phyloP scores from a whole-genome alignment of 2,329 filamentous ascomycete species.

The Aspergillus neoniger region DNA sequence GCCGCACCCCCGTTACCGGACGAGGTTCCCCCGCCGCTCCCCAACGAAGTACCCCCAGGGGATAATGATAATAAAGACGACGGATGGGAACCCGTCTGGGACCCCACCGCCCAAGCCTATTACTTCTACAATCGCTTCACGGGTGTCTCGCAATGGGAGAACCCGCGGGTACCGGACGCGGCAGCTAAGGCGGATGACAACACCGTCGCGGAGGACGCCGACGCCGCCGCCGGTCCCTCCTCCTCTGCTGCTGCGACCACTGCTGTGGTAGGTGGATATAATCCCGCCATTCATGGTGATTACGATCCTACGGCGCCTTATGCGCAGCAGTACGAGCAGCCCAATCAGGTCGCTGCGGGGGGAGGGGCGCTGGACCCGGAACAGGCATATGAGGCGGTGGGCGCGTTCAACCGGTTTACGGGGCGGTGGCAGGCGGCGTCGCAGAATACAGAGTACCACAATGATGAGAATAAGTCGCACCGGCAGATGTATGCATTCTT shows the following conservation, averaged over 20 bases:
- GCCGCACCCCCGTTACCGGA: conserved; percentile 45
- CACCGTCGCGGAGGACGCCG: background rate
- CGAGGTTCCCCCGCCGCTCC: conserved; percentile 48
- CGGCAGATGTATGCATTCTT: conserved; percentile 94
- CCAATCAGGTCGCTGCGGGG: conserved; percentile 34
- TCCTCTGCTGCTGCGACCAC: conserved; percentile 17
- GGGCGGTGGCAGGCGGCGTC: conserved; percentile 74
- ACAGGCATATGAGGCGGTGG: conserved; percentile 65
- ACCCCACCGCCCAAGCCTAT: conserved; percentile 66
- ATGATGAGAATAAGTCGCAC: conserved; percentile 81
- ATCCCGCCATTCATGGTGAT: conserved; percentile 92
- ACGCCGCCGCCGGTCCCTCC: background rate
- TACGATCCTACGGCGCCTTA: conserved; percentile 98
- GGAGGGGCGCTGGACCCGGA: conserved; percentile 42
- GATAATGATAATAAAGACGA: conserved; percentile 51
- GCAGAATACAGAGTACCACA: conserved; percentile 72
- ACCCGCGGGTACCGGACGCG: conserved; percentile 69
- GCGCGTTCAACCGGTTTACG: conserved; percentile 87
- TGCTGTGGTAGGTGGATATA: conserved; percentile 72
- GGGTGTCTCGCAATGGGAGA: conserved; percentile 76
- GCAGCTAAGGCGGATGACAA: conserved; percentile 30
- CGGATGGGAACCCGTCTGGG: conserved; percentile 83
- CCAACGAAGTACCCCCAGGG: conserved; percentile 57
- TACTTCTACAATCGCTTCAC: conserved; percentile 87
- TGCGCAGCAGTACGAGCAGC: conserved; percentile 60